Evolutionary conservation across 305 asterid species (phyloP).

Genomic region (Fraxinus paxiana): DNA sequence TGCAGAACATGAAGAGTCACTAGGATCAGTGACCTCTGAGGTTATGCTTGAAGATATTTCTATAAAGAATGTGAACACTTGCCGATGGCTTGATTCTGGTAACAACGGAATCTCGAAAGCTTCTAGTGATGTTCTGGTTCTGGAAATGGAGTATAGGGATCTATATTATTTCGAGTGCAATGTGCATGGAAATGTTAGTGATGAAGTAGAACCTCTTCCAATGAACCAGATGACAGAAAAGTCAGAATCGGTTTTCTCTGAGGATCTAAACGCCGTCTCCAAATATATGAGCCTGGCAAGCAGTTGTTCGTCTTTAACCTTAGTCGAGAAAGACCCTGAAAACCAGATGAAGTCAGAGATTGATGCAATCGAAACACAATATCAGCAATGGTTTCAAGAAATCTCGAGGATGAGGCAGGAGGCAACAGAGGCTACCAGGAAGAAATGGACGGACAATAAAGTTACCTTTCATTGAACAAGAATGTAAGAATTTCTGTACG

Average conservation of each 20-base stretch:
- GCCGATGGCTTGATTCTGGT: slow-evolving; percentile 24
- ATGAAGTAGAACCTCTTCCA: slow-evolving; percentile 24
- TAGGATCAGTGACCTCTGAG: slow-evolving; percentile 42
- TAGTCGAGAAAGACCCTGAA: slow-evolving; percentile 35
- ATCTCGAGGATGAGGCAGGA: slow-evolving; percentile 50
- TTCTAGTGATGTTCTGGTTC: slow-evolving; percentile 29
- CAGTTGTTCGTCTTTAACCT: slow-evolving; percentile 32
- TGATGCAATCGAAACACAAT: slow-evolving; percentile 51
- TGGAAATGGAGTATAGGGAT: slow-evolving; percentile 38
- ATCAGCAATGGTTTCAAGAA: slow-evolving; percentile 53
- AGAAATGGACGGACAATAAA: slow-evolving; percentile 47
- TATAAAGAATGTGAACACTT: slow-evolving; percentile 24
- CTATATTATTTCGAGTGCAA: slow-evolving; percentile 34
- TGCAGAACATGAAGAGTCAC: slow-evolving; percentile 36
- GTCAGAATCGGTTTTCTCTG: slow-evolving; percentile 24
- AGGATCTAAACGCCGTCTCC: slow-evolving; percentile 16
- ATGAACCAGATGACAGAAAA: slow-evolving; percentile 29
- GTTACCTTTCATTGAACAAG: slow-evolving; percentile 22
- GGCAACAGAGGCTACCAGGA: slow-evolving; percentile 58
- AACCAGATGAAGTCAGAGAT: slow-evolving; percentile 43
- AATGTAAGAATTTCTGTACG: neutral
- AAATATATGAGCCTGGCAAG: slow-evolving; percentile 30
- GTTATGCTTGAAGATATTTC: slow-evolving; percentile 33
- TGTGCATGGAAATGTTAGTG: slow-evolving; percentile 27
- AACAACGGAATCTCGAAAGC: slow-evolving; percentile 24